A percentile compares a stretch with the other conserved stretches of the same genome.
These are phyloP conservation scores for Tetrapyrgos nigripes DNA, from an alignment of 1,284 basidiomycete species.

Conservation along the genomic window DNA sequence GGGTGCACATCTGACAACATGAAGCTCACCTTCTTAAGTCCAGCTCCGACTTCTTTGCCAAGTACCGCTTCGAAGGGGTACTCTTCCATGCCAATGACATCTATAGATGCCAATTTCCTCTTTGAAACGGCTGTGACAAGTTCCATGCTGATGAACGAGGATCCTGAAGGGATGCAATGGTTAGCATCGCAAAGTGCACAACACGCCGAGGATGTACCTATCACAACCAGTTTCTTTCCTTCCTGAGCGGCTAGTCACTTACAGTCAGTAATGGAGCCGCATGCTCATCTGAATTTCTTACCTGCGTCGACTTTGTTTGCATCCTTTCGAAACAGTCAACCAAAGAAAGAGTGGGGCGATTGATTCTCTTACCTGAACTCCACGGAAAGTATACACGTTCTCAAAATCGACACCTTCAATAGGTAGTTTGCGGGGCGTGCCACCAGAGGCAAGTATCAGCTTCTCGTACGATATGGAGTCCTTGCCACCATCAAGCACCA, in stretches of 20 bases:
- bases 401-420: constrained; percentile 80
- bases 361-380: background rate
- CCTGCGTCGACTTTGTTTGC: constrained; percentile 80
- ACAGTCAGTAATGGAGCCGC: background rate
- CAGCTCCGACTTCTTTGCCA: constrained; percentile 82
- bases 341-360: background rate
- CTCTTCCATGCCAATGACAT: constrained; percentile 88
- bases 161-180: background rate
- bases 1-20: background rate
- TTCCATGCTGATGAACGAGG: constrained; percentile 94
- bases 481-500: constrained; percentile 63
- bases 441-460: constrained; percentile 78
- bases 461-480: constrained; percentile 73
- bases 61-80: constrained; percentile 85
- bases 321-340: constrained; percentile 59
- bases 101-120: constrained; percentile 78
- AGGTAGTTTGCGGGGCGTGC: constrained; percentile 73
- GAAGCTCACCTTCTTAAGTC: constrained; percentile 72
- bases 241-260: constrained; percentile 56
- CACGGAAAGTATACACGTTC: constrained; percentile 82
- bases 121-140: constrained; percentile 79
- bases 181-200: background rate
- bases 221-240: constrained; percentile 82
- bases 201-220: constrained; percentile 63
- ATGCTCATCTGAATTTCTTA: constrained; percentile 28